Conservation (phyloP, 139 green algal genomes). For the Tetratostichococcus sp. region DNA sequence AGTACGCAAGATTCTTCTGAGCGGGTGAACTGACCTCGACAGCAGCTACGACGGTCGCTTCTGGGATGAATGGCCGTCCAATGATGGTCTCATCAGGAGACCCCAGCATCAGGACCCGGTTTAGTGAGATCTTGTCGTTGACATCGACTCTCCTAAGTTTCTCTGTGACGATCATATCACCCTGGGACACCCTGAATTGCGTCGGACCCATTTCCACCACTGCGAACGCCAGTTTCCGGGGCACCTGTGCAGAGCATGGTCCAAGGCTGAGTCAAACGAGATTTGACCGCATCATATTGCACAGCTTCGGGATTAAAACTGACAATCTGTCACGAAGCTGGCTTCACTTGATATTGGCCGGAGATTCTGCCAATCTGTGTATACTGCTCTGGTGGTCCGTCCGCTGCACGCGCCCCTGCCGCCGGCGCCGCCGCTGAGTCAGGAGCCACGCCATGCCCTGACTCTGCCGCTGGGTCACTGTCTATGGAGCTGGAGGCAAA, state of each 20-base stretch:
- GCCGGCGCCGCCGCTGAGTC: no score
- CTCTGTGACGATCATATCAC: slow-evolving; percentile 64
- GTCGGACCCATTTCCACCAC: slow-evolving; percentile 60
- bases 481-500: background rate
- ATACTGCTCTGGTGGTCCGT: background rate
- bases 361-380: background rate
- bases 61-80: slow-evolving; percentile 48
- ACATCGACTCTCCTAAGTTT: slow-evolving; percentile 53
- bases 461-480: no score
- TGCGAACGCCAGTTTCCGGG: slow-evolving; percentile 44
- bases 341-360: background rate
- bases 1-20: background rate
- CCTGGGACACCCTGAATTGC: slow-evolving; percentile 64
- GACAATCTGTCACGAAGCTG: background rate
- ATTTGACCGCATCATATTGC: no score
- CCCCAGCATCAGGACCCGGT: slow-evolving; percentile 56
- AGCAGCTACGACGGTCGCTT: slow-evolving; percentile 36
- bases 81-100: slow-evolving; percentile 50
- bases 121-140: slow-evolving; percentile 48
- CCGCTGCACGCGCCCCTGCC: no score
- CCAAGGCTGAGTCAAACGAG: no score
- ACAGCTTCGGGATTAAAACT: no score
- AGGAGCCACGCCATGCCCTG: no score
- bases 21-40: slow-evolving; percentile 34
- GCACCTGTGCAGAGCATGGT: slow-evolving; percentile 7